Base-by-base conservation (phyloP, 805 yeast species). In the Debaryomyces maramus region DNA sequence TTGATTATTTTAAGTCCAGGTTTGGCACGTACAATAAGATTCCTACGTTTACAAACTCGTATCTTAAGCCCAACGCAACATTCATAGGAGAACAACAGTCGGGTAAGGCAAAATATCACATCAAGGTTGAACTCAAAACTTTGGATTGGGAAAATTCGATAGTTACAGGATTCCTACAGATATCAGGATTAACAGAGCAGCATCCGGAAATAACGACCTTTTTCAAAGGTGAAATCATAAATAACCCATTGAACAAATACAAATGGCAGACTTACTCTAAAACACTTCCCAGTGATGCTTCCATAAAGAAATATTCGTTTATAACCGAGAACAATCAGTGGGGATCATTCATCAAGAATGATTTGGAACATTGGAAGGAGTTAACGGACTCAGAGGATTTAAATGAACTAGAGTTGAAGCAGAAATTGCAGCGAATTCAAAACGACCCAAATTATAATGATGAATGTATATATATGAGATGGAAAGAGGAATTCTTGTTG, bases 401-500 rank as follows among this genome's bases (percentile, higher is more conserved):
- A 36, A 77, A 77, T 17, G 69, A 66, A 39, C 46, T 36, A 10
- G 55, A 59, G 32, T 50, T 70, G 28, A 43, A 53, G 23, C 44
- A 50, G 26, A 60, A 58, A 37, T 55, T 70, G 39, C 42, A 43
- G 13, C 45, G 41, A 20, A 65, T 69, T 33, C 66, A 63, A 46
- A 33, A 52, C 20, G 67, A 68, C 16, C 36, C 47, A 22, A 60
- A 56, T 26, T 62, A 63, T 34, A 48, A 51, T 15, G 51, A 60
- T 17, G 59, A 52, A 40, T 58, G 53, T 52, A 63, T 90, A 5
- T 90, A 81, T 58, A 90, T 90, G 97, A 74, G 97, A 50, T 90
- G 98, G 98, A 90, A 90, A 63, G 98, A 90, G 61, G 78, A 81
- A 53, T 88, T 88, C 55, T 64, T 90, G 44, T 81, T 86, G 6